Conservation (phyloP, 352 stramenopile species). For the Pythium aristosporum region DNA sequence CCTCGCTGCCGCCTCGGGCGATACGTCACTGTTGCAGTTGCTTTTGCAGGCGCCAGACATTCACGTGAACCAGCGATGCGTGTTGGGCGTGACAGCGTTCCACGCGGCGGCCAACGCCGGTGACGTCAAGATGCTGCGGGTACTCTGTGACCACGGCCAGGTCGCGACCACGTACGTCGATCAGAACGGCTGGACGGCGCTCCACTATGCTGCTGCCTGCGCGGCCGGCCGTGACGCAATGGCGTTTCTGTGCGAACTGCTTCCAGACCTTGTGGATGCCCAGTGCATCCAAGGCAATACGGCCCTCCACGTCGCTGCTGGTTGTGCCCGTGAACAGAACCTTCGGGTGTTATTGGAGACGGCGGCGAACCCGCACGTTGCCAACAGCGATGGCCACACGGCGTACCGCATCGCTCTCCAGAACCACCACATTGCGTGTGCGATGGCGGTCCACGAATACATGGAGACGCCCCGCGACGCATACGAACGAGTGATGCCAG, state of each 20-base stretch:
- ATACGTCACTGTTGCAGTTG: slow-evolving; percentile 30
- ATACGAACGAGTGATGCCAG: slow-evolving; percentile 15
- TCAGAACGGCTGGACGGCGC: slow-evolving; percentile 57
- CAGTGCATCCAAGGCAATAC: slow-evolving; percentile 59
- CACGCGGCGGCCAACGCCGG: slow-evolving; percentile 61
- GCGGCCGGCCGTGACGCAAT: slow-evolving; percentile 36
- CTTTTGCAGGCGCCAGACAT: slow-evolving; percentile 29
- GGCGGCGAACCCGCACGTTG: slow-evolving; percentile 46
- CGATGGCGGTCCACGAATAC: slow-evolving; percentile 54
- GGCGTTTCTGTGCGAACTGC: slow-evolving; percentile 55
- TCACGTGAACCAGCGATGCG: slow-evolving; percentile 43
- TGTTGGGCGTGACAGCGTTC: slow-evolving; percentile 50
- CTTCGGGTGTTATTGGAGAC: slow-evolving; percentile 53
- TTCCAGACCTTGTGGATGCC: slow-evolving; percentile 45
- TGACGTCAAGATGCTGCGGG: slow-evolving; percentile 47
- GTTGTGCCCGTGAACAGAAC: slow-evolving; percentile 53
- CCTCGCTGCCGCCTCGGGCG: slow-evolving; percentile 52
- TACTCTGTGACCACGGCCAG: slow-evolving; percentile 44
- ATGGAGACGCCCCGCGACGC: slow-evolving; percentile 34
- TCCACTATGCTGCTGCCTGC: slow-evolving; percentile 65
- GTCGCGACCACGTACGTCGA: slow-evolving; percentile 32
- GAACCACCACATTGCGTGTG: slow-evolving; percentile 59
- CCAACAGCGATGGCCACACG: slow-evolving; percentile 40
- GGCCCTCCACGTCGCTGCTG: slow-evolving; percentile 59
- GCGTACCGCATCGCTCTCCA: slow-evolving; percentile 57